Evolutionary conservation across 2,329 filamentous ascomycete genomes (phyloP).

Genomic region (Aspergillus calidoustus): DNA sequence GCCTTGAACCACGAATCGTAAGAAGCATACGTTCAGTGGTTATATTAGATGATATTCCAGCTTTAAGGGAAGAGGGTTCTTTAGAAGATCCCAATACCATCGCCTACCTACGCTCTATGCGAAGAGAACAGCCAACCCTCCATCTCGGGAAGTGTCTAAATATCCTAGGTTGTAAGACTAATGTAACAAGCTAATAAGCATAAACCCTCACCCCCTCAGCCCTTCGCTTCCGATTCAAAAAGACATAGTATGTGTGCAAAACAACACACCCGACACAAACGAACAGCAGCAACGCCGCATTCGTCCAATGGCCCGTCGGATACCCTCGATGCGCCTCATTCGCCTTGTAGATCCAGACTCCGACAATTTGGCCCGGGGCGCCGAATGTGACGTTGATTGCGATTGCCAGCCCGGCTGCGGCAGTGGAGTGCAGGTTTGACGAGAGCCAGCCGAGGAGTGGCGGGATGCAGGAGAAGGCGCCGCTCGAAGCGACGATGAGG

Average conservation of each 20-base stretch:
- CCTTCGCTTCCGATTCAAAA: no score
- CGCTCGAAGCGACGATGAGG: constrained; percentile 68
- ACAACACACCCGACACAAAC: not conserved
- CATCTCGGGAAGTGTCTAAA: no score
- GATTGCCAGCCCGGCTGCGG: constrained; percentile 69
- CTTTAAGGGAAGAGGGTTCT: no score
- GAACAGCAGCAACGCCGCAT: not conserved
- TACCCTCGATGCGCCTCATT: not conserved
- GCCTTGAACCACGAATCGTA: no score
- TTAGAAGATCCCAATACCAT: no score
- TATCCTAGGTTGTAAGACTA: no score
- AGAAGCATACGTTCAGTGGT: no score
- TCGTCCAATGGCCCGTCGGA: not conserved
- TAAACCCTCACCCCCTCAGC: no score
- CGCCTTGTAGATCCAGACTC: not conserved
- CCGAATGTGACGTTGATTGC: constrained; percentile 63
- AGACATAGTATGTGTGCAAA: not conserved
- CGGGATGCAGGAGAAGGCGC: constrained; percentile 71
- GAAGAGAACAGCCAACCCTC: no score
- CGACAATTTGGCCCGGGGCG: not conserved
- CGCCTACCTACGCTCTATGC: no score
- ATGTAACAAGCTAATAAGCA: no score
- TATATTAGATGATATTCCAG: no score
- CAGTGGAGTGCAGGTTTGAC: constrained; percentile 68
- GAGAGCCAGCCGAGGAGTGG: constrained; percentile 72